phyloP scores from a whole-genome alignment of 176 grass and related monocot genomes.

The Poa annua region DNA sequence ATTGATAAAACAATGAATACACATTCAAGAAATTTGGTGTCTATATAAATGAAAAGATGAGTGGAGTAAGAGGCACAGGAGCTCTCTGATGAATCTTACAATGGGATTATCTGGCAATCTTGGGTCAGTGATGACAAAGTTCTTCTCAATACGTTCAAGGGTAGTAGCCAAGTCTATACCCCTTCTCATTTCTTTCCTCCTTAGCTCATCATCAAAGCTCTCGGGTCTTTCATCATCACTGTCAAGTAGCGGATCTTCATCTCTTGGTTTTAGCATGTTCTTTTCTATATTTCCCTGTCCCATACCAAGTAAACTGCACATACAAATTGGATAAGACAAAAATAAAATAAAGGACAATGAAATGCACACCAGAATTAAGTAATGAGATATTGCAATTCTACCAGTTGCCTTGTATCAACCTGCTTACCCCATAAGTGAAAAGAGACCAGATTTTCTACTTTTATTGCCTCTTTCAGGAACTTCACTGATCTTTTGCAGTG shows the following conservation, averaged over 20 bases:
- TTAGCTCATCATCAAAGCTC: constrained; percentile 74
- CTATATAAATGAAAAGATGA: not conserved
- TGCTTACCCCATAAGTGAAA: constrained; percentile 79
- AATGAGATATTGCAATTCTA: not conserved
- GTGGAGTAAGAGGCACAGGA: not conserved
- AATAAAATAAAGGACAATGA: not conserved
- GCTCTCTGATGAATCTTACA: constrained; percentile 47
- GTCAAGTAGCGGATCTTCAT: constrained; percentile 66
- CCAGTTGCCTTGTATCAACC: not conserved
- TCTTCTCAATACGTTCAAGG: constrained; percentile 95
- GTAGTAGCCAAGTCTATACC: constrained; percentile 96
- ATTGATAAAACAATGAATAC: not conserved
- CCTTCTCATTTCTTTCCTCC: constrained; percentile 96
- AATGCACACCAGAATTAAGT: not conserved
- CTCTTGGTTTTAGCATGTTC: constrained; percentile 58
- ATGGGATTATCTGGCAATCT: constrained; percentile 83
- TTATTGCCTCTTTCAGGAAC: constrained; percentile 64
- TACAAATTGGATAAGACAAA: not conserved
- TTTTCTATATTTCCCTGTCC: constrained; percentile 54
- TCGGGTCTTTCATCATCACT: constrained; percentile 84
- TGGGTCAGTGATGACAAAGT: constrained; percentile 80
- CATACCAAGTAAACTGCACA: constrained; percentile 64
- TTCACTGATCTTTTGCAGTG: constrained; percentile 82
- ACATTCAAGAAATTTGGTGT: not conserved
- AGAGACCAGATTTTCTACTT: constrained; percentile 69